phyloP scores from a whole-genome alignment of 2,329 filamentous ascomycete genomes.

The Raffaelea deltoideospora region DNA sequence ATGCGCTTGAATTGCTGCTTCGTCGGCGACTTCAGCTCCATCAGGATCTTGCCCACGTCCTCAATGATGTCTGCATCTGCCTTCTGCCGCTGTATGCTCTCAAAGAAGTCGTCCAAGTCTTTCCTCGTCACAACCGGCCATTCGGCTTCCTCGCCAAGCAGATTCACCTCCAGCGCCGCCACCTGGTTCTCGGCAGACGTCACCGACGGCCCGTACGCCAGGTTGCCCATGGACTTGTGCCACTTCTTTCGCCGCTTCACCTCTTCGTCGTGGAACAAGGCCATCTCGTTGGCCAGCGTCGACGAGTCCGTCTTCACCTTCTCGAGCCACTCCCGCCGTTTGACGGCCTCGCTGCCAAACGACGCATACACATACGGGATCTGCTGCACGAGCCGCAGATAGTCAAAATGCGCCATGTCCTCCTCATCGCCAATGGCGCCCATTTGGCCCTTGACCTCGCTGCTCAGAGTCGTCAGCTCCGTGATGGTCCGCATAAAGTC shows the following conservation, averaged over 20 bases:
- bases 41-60: slow-evolving; percentile 61
- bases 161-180: slow-evolving; percentile 68
- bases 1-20: slow-evolving; percentile 75
- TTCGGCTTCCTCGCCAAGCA: slow-evolving; percentile 61
- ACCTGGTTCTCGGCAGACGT: slow-evolving; percentile 49
- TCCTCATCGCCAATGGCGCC: slow-evolving; percentile 58
- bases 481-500: slow-evolving; percentile 73
- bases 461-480: slow-evolving; percentile 60
- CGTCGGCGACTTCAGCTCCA: slow-evolving; percentile 67
- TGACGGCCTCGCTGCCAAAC: slow-evolving; percentile 70
- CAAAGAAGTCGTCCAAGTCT: slow-evolving; percentile 62
- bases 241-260: slow-evolving; percentile 76
- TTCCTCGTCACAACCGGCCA: slow-evolving; percentile 68
- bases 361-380: slow-evolving; percentile 84
- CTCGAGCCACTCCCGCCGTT: slow-evolving; percentile 78
- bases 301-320: slow-evolving; percentile 81
- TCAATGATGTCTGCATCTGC: slow-evolving; percentile 50
- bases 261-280: slow-evolving; percentile 83
- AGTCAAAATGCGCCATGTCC: slow-evolving; percentile 65
- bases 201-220: slow-evolving; percentile 40
- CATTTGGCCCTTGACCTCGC: slow-evolving; percentile 57
- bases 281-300: slow-evolving; percentile 83
- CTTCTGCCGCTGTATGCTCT: slow-evolving; percentile 47
- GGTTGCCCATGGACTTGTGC: slow-evolving; percentile 67
- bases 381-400: slow-evolving; percentile 64